Conservation (phyloP, 2,329 filamentous ascomycete species). For the Dryadomyces quercus-mongolicae region DNA sequence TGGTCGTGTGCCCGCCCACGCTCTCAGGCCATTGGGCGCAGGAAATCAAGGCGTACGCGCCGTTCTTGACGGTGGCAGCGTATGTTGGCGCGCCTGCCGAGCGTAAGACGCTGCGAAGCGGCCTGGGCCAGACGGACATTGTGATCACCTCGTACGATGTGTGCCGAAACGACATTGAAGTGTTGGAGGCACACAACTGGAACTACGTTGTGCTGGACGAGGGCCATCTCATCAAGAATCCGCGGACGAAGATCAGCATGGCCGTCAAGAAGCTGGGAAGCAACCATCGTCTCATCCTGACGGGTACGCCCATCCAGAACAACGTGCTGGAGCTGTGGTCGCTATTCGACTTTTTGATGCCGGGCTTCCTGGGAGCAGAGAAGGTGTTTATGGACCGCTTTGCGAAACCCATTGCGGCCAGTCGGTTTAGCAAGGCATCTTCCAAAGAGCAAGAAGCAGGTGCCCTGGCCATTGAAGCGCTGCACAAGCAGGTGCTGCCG, state of each 20-base stretch:
- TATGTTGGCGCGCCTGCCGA: conserved; percentile 86
- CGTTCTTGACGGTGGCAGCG: conserved; percentile 78
- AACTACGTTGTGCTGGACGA: conserved; percentile 97
- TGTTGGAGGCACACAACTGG: conserved; percentile 71
- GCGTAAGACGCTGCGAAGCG: conserved; percentile 56
- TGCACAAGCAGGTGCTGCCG: conserved; percentile 94
- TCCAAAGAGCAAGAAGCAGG: conserved; percentile 98
- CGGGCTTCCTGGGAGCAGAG: conserved; percentile 85
- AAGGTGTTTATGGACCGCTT: conserved; percentile 96
- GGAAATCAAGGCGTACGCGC: conserved; percentile 89
- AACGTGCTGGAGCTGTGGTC: conserved; percentile 97
- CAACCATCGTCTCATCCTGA: conserved; percentile 92
- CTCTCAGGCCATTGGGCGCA: conserved; percentile 98
- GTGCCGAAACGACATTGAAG: conserved; percentile 86
- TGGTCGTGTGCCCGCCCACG: conserved; percentile 93
- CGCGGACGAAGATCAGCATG: conserved; percentile 87
- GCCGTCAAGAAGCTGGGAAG: conserved; percentile 83
- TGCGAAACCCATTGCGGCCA: conserved; percentile 88
- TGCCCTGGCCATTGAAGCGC: conserved; percentile 89
- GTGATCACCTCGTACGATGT: conserved; percentile 98
- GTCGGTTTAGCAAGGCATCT: conserved; percentile 90
- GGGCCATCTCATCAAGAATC: conserved; percentile 97
- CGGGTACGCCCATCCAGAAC: conserved; percentile 94
- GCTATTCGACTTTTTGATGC: conserved; percentile 97
- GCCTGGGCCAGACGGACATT: conserved; percentile 70